phyloP scores from a whole-genome alignment of 805 yeast genomes.

The Kluyveromyces dobzhanskii region DNA sequence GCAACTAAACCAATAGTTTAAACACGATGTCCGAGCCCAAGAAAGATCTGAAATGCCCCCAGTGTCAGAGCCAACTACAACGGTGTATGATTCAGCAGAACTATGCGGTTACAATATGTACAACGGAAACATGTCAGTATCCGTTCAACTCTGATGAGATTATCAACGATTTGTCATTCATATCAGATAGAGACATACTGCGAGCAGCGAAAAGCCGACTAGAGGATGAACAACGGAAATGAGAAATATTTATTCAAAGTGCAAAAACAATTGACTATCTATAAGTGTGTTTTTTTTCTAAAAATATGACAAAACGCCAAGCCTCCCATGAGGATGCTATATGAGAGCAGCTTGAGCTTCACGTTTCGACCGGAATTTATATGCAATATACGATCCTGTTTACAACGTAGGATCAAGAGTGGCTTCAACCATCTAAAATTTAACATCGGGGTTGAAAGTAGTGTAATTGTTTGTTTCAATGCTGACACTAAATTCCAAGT shows the following conservation, averaged over 20 bases:
- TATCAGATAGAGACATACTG: constrained; percentile 22
- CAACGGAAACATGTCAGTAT: constrained; percentile 19
- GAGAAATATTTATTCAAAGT: too few relatives aligned
- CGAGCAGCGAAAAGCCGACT: constrained; percentile 21
- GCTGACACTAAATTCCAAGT: constrained; percentile 80
- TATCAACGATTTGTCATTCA: constrained; percentile 18
- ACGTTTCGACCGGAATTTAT: too few relatives aligned
- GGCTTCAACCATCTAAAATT: neutral
- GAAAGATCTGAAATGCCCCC: constrained; percentile 16
- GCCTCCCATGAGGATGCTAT: too few relatives aligned
- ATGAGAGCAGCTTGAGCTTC: too few relatives aligned
- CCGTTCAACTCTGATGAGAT: constrained; percentile 23
- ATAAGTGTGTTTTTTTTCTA: too few relatives aligned
- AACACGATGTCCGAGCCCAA: neutral
- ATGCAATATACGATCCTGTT: too few relatives aligned
- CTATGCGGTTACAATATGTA: constrained; percentile 27
- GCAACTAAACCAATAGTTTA: neutral
- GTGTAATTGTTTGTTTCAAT: constrained; percentile 36
- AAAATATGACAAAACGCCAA: too few relatives aligned
- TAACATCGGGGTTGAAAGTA: constrained; percentile 8
- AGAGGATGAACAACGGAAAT: constrained; percentile 3
- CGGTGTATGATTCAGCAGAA: constrained; percentile 28
- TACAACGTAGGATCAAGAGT: too few relatives aligned
- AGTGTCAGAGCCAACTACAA: constrained; percentile 17
- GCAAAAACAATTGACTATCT: too few relatives aligned